Base-by-base conservation (phyloP, 2,329 filamentous ascomycete species). In the Pseudogymnoascus sp. region DNA sequence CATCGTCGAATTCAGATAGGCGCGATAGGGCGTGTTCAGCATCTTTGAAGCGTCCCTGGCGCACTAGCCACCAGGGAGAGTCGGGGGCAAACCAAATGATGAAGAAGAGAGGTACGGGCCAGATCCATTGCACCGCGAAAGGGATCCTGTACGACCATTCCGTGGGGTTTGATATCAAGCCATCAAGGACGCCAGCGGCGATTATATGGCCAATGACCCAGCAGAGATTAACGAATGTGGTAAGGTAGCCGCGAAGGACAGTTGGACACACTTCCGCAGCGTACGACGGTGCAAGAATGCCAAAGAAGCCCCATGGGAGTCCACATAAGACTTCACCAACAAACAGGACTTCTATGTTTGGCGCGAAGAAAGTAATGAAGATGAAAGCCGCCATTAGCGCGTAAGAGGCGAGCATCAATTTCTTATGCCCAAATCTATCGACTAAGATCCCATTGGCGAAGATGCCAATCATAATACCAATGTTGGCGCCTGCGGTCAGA, bases 161-260 rank as follows among this genome's bases (percentile, higher is more conserved):
- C 13, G 41, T 33, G 15, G 27, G 31, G 25, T 38, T 38, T 38
- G 55, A 38, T 25, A 59, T 38, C 21, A 38, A 38, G 33, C 55
- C 55, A 38, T 38, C 12, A n/a, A 58, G 25, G 25, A 55, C 76
- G 8, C 76, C 77, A 33, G 78, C 72, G 17, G 77, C 77, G 60
- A 79, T 76, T 42, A 79, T 65, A 63, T 79, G 78, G n/a, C 78
- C 77, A 4, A 79, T 59, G 29, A 42, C 79, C 78, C 79, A 81
- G 74, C 79, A 81, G 66, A 80, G 75, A 68, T 80, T 80, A 64
- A 79, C 76, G 61, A 80, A 81, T 1, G 78, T 79, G 0, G 78
- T 80, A 42, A 81, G 71, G 65, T 80, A 81, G 15, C 77, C 78
- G 61, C 80, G 76, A 10, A 82, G 71, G 29, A 77, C 77, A 25